Conservation (phyloP, 2,329 filamentous ascomycete species). For the Botrytis aclada region DNA sequence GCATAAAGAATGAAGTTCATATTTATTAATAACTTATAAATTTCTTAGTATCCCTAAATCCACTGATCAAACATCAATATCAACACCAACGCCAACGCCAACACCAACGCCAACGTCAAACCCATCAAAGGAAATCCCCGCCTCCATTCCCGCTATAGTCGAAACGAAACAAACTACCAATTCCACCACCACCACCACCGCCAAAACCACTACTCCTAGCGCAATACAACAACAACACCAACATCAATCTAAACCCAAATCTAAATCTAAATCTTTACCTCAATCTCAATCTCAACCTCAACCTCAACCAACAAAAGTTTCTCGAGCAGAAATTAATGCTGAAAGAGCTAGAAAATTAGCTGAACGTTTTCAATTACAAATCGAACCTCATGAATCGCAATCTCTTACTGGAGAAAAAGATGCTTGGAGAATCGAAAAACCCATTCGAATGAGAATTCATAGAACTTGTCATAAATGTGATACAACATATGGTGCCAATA, state of each 20-base stretch:
- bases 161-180: conserved; percentile 1
- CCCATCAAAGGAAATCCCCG: conserved; percentile 15
- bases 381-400: conserved; percentile 38
- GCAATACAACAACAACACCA: conserved; percentile 4
- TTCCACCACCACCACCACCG: neutral
- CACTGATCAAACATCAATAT: neutral
- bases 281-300: conserved; percentile 3
- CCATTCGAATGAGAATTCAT: conserved; percentile 74
- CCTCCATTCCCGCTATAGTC: neutral
- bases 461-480: conserved; percentile 79
- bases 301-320: conserved; percentile 27
- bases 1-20: neutral
- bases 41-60: neutral
- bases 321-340: conserved; percentile 34
- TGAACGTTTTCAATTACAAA: conserved; percentile 39
- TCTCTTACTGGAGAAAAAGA: conserved; percentile 31
- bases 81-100: neutral
- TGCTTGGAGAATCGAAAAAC: conserved; percentile 61
- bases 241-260: too few relatives aligned
- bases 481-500: conserved; percentile 68
- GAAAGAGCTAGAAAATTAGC: conserved; percentile 39
- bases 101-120: neutral
- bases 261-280: conserved; percentile 9
- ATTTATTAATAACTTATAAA: neutral
- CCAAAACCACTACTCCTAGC: conserved; percentile 5